Evolutionary conservation across 331 rosid species (phyloP), one percentile per base, ranked within the genome.

Genomic region (Saraca asoca): DNA sequence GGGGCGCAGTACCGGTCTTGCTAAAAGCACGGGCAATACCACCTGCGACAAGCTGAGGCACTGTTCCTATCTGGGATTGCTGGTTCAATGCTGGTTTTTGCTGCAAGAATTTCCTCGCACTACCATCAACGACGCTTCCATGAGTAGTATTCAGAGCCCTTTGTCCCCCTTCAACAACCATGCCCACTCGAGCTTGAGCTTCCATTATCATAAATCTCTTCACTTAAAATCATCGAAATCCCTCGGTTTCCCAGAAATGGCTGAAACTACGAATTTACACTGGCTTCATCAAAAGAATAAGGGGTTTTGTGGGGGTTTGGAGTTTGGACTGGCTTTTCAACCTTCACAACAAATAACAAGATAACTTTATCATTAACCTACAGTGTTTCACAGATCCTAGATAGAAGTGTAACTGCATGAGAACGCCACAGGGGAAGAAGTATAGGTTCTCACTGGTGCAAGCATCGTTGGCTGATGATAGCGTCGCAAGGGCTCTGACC

Each of bases 1-100:
- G 88, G 37, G 96, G 96, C 6, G 96, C 96, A 5, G 96, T 89
- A 65, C 96, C 86, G 64, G 93, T 86, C 76, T 89, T 89, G 80
- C 96, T 80, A 52, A 89, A 89, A 50, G 96, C 96, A 35, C 96
- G 93, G 9, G 96, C 93, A 2, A 89, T 67, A 16, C 96, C 96
- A 7, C 93, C 96, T 0, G 93, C 88, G 0, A 89, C 79, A 67
- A 89, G 91, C 69, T 89, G 88, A 33, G 73, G 77, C 38, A 77
- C 74, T 9, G 89, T 80, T 42, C 97, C 92, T 15, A 82, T 62
- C 84, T 85, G 87, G 6, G 89, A 35, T 46, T 80, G 80, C 29
- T 78, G 79, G 24, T 79, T 82, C 14, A 77, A 50, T 5, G 85
- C 39, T 34, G 57, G 75, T 61, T 83, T 81, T 66, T 71, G 85